phyloP scores from a whole-genome alignment of 768 basidiomycete species.

The Trametes elegans region DNA sequence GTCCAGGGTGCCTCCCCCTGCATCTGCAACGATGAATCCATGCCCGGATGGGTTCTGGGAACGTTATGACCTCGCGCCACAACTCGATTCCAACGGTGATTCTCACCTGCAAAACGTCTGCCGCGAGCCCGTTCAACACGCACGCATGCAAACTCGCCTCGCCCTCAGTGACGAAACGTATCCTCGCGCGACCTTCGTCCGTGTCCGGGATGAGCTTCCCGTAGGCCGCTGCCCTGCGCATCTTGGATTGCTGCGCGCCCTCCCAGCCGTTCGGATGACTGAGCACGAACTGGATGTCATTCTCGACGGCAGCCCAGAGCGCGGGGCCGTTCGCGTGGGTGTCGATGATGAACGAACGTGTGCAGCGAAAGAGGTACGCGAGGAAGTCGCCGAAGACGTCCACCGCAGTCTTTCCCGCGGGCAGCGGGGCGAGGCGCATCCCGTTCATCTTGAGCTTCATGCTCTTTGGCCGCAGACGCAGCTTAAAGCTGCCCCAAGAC shows the following conservation, averaged over 20 bases:
- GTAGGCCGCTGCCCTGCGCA: slow-evolving; percentile 70
- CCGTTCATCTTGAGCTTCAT: slow-evolving; percentile 86
- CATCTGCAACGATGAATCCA: slow-evolving; percentile 78
- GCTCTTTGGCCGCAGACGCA: slow-evolving; percentile 70
- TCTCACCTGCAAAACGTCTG: slow-evolving; percentile 63
- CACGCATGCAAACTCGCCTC: slow-evolving; percentile 84
- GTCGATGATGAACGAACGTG: slow-evolving; percentile 71
- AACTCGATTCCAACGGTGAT: background rate
- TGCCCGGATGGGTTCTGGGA: slow-evolving; percentile 68
- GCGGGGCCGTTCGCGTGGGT: slow-evolving; percentile 77
- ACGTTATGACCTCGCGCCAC: background rate
- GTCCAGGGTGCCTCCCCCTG: slow-evolving; percentile 79
- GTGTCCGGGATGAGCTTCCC: slow-evolving; percentile 75
- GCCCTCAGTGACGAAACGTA: slow-evolving; percentile 80
- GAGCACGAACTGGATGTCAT: slow-evolving; percentile 69
- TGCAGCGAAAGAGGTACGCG: slow-evolving; percentile 70
- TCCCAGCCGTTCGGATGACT: slow-evolving; percentile 87
- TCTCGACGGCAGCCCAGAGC: slow-evolving; percentile 70
- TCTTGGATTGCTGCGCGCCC: slow-evolving; percentile 71
- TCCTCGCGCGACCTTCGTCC: slow-evolving; percentile 67
- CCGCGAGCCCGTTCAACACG: slow-evolving; percentile 72
- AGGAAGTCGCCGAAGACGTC: slow-evolving; percentile 82
- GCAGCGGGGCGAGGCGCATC: slow-evolving; percentile 70
- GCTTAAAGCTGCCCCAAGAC: slow-evolving; percentile 58
- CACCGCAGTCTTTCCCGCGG: slow-evolving; percentile 63